Conservation (phyloP, 768 basidiomycete genomes). For the Lactarius akahatsu region DNA sequence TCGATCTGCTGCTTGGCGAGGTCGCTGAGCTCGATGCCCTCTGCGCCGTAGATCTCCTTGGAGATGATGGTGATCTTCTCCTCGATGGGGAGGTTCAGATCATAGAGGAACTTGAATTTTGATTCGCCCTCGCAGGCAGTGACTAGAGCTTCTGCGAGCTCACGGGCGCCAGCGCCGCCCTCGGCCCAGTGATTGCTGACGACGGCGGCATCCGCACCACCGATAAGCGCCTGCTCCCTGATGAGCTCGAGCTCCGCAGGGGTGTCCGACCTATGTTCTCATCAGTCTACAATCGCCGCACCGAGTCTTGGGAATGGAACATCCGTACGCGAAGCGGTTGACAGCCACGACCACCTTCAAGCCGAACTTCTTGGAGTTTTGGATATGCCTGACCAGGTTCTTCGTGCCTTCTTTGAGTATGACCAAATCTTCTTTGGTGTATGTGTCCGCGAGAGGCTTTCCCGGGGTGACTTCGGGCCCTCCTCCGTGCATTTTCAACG, state of each 20-base stretch:
- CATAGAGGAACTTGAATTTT: slow-evolving; percentile 91
- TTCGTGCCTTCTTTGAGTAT: slow-evolving; percentile 88
- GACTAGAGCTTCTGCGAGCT: slow-evolving; percentile 91
- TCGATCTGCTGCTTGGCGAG: slow-evolving; percentile 83
- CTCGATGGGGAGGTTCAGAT: slow-evolving; percentile 76
- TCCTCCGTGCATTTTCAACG: slow-evolving; percentile 99
- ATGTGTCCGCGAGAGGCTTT: slow-evolving; percentile 89
- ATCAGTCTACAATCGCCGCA: background rate
- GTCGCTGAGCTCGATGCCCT: slow-evolving; percentile 84
- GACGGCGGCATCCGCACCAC: slow-evolving; percentile 92
- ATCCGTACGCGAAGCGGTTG: slow-evolving; percentile 88
- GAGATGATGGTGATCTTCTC: slow-evolving; percentile 87
- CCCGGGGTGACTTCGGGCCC: slow-evolving; percentile 96
- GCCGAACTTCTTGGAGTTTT: slow-evolving; percentile 94
- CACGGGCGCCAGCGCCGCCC: slow-evolving; percentile 87
- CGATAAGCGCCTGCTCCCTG: slow-evolving; percentile 71
- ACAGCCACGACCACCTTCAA: slow-evolving; percentile 95
- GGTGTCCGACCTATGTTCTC: slow-evolving; percentile 70
- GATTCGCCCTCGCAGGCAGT: slow-evolving; percentile 79
- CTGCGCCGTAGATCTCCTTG: slow-evolving; percentile 92
- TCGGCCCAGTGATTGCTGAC: slow-evolving; percentile 98
- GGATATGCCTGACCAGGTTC: slow-evolving; percentile 90
- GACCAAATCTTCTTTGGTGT: slow-evolving; percentile 89
- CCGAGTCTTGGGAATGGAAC: background rate
- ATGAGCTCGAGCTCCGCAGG: slow-evolving; percentile 86